Percentiles rank a stretch among this genome's conserved stretches.
Evolutionary conservation across 1,284 basidiomycete species (phyloP).

Genomic region (Sanguinoderma infundibulare): DNA sequence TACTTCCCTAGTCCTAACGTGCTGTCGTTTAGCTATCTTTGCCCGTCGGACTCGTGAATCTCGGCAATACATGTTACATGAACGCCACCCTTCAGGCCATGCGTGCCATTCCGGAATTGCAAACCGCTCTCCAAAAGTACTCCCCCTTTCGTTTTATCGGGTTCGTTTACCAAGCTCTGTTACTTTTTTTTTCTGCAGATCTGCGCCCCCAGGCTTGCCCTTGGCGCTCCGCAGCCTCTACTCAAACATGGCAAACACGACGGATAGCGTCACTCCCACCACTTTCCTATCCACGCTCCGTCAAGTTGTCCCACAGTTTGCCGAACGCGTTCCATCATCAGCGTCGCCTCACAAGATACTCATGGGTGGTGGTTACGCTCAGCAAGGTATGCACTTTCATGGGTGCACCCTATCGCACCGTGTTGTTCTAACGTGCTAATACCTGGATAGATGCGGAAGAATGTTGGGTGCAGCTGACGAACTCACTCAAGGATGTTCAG

Average conservation of each 20-base stretch:
- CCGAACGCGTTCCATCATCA: conserved; percentile 56
- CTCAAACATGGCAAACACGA: conserved; percentile 73
- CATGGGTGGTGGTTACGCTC: conserved; percentile 65
- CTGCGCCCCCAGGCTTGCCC: conserved; percentile 43
- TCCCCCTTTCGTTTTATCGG: conserved; percentile 35
- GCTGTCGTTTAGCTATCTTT: conserved; percentile 50
- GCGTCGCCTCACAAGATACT: conserved; percentile 39
- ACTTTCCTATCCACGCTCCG: conserved; percentile 76
- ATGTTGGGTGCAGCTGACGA: conserved; percentile 88
- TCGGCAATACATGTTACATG: conserved; percentile 96
- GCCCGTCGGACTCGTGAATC: conserved; percentile 73
- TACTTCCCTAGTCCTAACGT: background rate
- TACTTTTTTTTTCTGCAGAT: conserved; percentile 1
- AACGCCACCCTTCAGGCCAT: conserved; percentile 94
- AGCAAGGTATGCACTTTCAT: conserved; percentile 68
- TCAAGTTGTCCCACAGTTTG: conserved; percentile 90
- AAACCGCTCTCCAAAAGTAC: conserved; percentile 66
- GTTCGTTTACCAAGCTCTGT: no score
- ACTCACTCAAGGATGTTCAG: conserved; percentile 73
- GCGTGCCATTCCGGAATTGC: conserved; percentile 89
- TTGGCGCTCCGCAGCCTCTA: conserved; percentile 78
- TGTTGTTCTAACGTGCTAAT: background rate
- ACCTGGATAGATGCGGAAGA: conserved; percentile 86
- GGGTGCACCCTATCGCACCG: no score
- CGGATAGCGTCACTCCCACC: conserved; percentile 80